Percentiles rank a stretch among this genome's conserved stretches.
phyloP scores from a whole-genome alignment of 176 grass and related monocot genomes.

The Thalia dealbata region DNA sequence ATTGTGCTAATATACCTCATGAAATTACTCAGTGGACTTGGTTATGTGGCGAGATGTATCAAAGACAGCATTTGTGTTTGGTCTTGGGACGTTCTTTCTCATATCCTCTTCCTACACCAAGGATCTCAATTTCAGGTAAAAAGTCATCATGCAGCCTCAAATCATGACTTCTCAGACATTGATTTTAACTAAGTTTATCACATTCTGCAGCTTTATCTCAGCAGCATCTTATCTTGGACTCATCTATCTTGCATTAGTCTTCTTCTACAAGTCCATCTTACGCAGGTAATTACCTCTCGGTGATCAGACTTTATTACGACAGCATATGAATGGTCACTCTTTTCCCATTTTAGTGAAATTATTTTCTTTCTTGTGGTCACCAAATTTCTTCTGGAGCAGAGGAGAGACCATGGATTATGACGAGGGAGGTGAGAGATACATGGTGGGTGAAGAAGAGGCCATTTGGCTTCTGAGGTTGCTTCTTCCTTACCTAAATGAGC shows the following conservation, averaged over 20 bases:
- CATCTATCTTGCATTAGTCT: constrained; percentile 68
- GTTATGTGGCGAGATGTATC: constrained; percentile 97
- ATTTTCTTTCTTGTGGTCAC: not conserved
- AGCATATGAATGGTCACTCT: not conserved
- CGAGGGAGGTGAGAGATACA: constrained; percentile 31
- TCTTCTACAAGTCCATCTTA: constrained; percentile 68
- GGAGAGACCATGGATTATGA: constrained; percentile 45
- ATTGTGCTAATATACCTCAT: not conserved
- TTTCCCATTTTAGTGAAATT: not conserved
- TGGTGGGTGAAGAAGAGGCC: constrained; percentile 92
- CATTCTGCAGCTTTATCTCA: constrained; percentile 51
- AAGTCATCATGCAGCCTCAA: not conserved
- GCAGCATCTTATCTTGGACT: constrained; percentile 67
- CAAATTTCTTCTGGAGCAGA: constrained; percentile 25
- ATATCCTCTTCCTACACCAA: constrained; percentile 85
- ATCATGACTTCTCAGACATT: not conserved
- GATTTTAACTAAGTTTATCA: not conserved
- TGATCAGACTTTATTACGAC: too few species aligned
- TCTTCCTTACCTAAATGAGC: constrained; percentile 83
- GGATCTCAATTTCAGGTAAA: constrained; percentile 82
- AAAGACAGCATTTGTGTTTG: constrained; percentile 85
- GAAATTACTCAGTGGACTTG: constrained; percentile 61
- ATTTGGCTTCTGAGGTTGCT: constrained; percentile 80
- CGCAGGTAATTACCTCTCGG: constrained; percentile 40
- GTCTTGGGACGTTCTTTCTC: constrained; percentile 77